Percentiles rank a stretch among this genome's conserved stretches.
phyloP scores from a whole-genome alignment of 2,329 filamentous ascomycete species.

The Phialophora verrucosa region DNA sequence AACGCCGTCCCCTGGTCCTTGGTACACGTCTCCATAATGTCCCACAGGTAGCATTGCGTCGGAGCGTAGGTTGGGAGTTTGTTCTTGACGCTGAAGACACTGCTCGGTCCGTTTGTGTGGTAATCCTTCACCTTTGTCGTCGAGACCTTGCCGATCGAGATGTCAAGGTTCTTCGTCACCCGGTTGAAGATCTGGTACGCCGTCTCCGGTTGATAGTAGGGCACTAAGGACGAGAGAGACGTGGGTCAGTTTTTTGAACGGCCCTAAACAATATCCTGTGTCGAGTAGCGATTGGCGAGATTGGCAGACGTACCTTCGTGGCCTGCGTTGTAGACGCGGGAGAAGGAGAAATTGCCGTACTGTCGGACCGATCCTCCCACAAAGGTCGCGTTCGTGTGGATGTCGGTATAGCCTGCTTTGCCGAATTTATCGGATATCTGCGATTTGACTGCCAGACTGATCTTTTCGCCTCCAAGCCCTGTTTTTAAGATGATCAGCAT shows the following conservation, averaged over 20 bases:
- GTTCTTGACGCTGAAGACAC: constrained; percentile 38
- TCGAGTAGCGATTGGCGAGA: neutral
- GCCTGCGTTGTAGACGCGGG: constrained; percentile 52
- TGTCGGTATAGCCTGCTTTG: constrained; percentile 56
- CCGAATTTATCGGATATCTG: constrained; percentile 53
- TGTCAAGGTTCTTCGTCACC: constrained; percentile 56
- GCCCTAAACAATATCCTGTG: too few species aligned
- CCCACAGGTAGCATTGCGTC: constrained; percentile 55
- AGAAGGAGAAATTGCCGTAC: constrained; percentile 56
- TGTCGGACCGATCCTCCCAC: constrained; percentile 53
- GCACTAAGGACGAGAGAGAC: constrained; percentile 43
- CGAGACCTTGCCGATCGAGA: constrained; percentile 60
- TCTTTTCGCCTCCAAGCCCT: constrained; percentile 61
- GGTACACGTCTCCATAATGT: constrained; percentile 50
- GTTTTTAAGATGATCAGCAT: neutral
- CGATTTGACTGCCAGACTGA: constrained; percentile 58
- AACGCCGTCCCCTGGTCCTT: constrained; percentile 52
- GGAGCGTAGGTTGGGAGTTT: constrained; percentile 48
- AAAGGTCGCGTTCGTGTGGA: constrained; percentile 50
- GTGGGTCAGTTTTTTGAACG: neutral
- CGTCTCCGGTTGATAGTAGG: constrained; percentile 62
- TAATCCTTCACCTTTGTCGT: constrained; percentile 46
- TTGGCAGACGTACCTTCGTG: constrained; percentile 31
- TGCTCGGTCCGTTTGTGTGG: constrained; percentile 41
- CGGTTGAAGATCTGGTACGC: constrained; percentile 62